Conservation (phyloP, 495 filamentous ascomycete genomes). For the Aspergillus incahuasiensis region DNA sequence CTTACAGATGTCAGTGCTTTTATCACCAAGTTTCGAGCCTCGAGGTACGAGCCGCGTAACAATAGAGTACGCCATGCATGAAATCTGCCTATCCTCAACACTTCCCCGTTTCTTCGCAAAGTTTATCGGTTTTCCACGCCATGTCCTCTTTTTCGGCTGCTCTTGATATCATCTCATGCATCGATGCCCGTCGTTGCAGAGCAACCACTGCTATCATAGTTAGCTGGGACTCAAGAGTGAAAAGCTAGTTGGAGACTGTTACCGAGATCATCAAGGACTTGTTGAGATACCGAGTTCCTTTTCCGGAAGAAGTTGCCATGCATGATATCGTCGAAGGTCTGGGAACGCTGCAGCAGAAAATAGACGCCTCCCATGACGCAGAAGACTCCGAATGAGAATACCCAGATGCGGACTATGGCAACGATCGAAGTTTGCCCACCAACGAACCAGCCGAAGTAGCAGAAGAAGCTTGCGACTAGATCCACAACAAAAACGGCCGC, state of each 20-base stretch:
- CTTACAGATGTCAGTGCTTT: background rate
- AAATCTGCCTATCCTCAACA: background rate
- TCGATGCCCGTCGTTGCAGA: constrained; percentile 16
- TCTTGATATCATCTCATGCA: constrained; percentile 16
- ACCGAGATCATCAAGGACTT: constrained; percentile 81
- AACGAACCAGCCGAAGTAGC: constrained; percentile 75
- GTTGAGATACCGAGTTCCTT: constrained; percentile 56
- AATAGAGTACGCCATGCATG: background rate
- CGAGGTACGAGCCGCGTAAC: background rate
- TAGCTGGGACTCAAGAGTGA: background rate
- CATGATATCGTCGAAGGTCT: constrained; percentile 84
- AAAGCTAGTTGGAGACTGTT: constrained; percentile 33
- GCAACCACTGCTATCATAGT: constrained; percentile 12
- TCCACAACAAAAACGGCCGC: constrained; percentile 77
- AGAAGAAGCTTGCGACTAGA: constrained; percentile 76
- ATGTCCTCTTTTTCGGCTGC: background rate
- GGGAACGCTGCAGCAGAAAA: constrained; percentile 71
- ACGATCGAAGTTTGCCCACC: constrained; percentile 64
- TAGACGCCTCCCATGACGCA: constrained; percentile 63
- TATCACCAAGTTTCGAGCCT: background rate
- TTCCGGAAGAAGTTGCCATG: constrained; percentile 68
- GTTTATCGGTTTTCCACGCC: background rate
- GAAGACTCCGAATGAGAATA: constrained; percentile 84
- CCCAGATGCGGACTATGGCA: constrained; percentile 80
- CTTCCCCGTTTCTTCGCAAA: background rate